Evolutionary conservation across 805 yeast genomes (phyloP).

Genomic region (Cyberlindnera mycetangii): DNA sequence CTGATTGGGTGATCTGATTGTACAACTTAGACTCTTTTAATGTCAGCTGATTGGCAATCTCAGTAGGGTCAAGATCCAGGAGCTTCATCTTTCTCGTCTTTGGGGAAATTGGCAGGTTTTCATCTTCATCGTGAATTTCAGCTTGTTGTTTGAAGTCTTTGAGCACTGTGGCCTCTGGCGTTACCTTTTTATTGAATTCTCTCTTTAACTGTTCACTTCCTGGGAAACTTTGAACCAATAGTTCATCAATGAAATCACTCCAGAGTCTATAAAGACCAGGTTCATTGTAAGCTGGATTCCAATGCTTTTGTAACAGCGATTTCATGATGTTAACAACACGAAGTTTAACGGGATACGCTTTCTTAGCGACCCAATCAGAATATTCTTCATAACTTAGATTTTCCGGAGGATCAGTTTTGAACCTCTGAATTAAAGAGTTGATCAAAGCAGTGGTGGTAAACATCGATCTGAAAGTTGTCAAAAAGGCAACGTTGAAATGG

Average conservation of each 20-base stretch:
- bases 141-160: constrained; percentile 2
- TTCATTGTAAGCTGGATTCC: constrained; percentile 61
- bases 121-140: constrained; percentile 6
- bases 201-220: constrained; percentile 40
- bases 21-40: constrained; percentile 71
- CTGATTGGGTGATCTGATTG: constrained; percentile 63
- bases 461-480: constrained; percentile 75
- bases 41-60: constrained; percentile 82
- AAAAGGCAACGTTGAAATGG: constrained; percentile 62
- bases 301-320: constrained; percentile 62
- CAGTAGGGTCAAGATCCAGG: constrained; percentile 67
- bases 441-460: constrained; percentile 64
- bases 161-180: constrained; percentile 3
- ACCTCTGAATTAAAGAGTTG: constrained; percentile 57
- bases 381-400: constrained; percentile 83
- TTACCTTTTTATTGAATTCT: constrained; percentile 35
- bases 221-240: constrained; percentile 40
- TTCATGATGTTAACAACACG: constrained; percentile 67
- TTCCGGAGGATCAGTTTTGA: constrained; percentile 76
- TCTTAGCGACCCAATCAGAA: constrained; percentile 68
- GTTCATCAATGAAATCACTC: constrained; percentile 38
- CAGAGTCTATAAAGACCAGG: constrained; percentile 37
- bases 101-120: constrained; percentile 8
- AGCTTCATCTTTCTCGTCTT: constrained; percentile 43
- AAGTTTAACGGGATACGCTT: constrained; percentile 62